Evolutionary conservation across 192 early-diverging fungal species (phyloP).

Genomic region (Phycomyces blakesleeanus): DNA sequence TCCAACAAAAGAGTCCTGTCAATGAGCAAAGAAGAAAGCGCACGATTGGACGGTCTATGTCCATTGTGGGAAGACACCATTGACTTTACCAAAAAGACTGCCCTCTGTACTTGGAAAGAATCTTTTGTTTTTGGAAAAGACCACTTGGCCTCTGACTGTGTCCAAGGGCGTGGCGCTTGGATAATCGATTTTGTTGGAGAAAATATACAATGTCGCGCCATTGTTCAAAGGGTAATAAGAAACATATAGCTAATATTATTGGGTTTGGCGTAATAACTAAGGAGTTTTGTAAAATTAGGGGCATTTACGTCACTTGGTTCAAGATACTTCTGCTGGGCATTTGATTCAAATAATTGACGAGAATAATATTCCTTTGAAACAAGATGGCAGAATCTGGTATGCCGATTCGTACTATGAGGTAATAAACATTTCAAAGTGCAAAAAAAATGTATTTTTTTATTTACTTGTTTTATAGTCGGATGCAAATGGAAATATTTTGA

Average conservation of each 20-base stretch:
- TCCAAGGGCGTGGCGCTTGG: slow-evolving; percentile 42
- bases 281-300: no score
- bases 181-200: slow-evolving; percentile 46
- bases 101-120: slow-evolving; percentile 20
- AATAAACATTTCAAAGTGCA: slow-evolving; percentile 14
- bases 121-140: slow-evolving; percentile 29
- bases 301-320: slow-evolving; percentile 36
- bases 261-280: no score
- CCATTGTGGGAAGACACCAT: slow-evolving; percentile 40
- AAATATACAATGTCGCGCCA: slow-evolving; percentile 34
- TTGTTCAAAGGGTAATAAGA: slow-evolving; percentile 47
- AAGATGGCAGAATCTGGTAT: slow-evolving; percentile 33
- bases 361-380: slow-evolving; percentile 17
- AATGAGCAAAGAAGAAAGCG: background rate
- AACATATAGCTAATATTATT: no score
- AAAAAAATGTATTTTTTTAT: background rate
- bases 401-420: slow-evolving; percentile 40
- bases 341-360: slow-evolving; percentile 43
- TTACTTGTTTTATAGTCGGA: slow-evolving; percentile 31
- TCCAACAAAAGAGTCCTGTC: slow-evolving; percentile 9
- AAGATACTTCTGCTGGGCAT: slow-evolving; percentile 43
- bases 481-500: slow-evolving; percentile 34
- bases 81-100: background rate
- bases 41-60: slow-evolving; percentile 43
- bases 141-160: slow-evolving; percentile 30